phyloP scores from a whole-genome alignment of 2,329 filamentous ascomycete genomes.

The Madurella fahalii region DNA sequence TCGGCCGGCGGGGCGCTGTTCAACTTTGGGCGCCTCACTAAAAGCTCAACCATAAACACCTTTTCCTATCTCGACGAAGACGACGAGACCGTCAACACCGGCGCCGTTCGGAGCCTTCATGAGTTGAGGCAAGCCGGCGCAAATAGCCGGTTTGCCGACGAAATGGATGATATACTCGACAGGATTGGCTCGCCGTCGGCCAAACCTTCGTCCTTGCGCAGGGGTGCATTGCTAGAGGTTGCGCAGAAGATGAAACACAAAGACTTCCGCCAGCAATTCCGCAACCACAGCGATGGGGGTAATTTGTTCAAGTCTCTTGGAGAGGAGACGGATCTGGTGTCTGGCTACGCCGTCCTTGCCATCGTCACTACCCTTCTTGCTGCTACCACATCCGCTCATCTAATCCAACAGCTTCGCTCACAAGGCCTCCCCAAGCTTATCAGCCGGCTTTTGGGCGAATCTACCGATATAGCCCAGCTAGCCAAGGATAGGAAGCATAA shows the following conservation, averaged over 20 bases:
- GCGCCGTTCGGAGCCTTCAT: slow-evolving; percentile 59
- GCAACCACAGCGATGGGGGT: slow-evolving; percentile 68
- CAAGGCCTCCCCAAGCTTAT: slow-evolving; percentile 55
- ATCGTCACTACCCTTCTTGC: slow-evolving; percentile 60
- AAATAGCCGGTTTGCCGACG: slow-evolving; percentile 62
- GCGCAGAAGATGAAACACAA: slow-evolving; percentile 57
- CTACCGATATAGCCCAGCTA: slow-evolving; percentile 56
- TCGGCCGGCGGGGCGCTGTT: slow-evolving; percentile 21
- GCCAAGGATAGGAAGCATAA: slow-evolving; percentile 63
- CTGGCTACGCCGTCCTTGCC: slow-evolving; percentile 60
- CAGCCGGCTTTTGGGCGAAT: slow-evolving; percentile 47
- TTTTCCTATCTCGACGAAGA: slow-evolving; percentile 43
- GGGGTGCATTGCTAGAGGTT: slow-evolving; percentile 57
- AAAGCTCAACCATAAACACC: slow-evolving; percentile 23
- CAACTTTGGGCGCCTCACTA: slow-evolving; percentile 23
- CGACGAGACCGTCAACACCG: slow-evolving; percentile 39
- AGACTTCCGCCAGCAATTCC: slow-evolving; percentile 64
- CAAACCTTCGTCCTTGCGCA: slow-evolving; percentile 48
- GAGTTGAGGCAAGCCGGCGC: slow-evolving; percentile 63
- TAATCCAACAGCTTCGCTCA: slow-evolving; percentile 53
- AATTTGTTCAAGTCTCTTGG: slow-evolving; percentile 61
- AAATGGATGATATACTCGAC: slow-evolving; percentile 60
- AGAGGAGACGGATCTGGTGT: slow-evolving; percentile 56
- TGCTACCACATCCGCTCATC: slow-evolving; percentile 56
- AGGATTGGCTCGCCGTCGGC: slow-evolving; percentile 51